Base-by-base conservation (phyloP, 106 monocot species). In the Triglochin maritima region DNA sequence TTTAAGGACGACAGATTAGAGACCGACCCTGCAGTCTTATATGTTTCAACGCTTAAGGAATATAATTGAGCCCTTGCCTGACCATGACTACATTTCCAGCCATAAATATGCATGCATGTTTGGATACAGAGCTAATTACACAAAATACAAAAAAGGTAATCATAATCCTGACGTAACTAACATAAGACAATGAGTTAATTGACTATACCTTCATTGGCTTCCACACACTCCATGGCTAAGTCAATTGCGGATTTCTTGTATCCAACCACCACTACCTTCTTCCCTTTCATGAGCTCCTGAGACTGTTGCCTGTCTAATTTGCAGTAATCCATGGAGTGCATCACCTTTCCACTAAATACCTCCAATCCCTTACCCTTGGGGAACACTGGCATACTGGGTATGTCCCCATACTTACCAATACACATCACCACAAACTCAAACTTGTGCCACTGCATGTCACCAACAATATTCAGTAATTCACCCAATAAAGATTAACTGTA, bases 381-480 rank as follows among this genome's bases (percentile, higher is more conserved):
- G 50, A 83, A 89, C 4, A 17, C 73, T 6, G 94, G 94, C 72
- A 85, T 76, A 58, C 73, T 87, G 3, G 89, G 80, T 42, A 89
- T 44, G 42, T 87, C 94, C 2, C 94, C 89, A 63, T 89, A 94
- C 65, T 89, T 89, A 10, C 94, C 94, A 16, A 83, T 82, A 76
- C 94, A 94, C 87, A 94, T 85, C 65, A 94, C 87, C 77, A 94
- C 77, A 56, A 94, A 94, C 11, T 87, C 89, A 48, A 85, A 89
- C 74, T 79, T 72, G 79, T 79, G 71, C 82, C 82, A 82, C 87
- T 89, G 89, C n/a, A 43, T 66, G 4, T 14, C 14, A 3, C 15
- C 7, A 11, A 52, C 11, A 11, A 8, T 52, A 52, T 8, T 52
- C 11, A 52, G 52, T 63, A 11, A 53, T 70, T 11, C 46, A 77